These are phyloP conservation scores for Leishmania gerbilli DNA, from an alignment of 208 protist genomes.

Conservation along the genomic window DNA sequence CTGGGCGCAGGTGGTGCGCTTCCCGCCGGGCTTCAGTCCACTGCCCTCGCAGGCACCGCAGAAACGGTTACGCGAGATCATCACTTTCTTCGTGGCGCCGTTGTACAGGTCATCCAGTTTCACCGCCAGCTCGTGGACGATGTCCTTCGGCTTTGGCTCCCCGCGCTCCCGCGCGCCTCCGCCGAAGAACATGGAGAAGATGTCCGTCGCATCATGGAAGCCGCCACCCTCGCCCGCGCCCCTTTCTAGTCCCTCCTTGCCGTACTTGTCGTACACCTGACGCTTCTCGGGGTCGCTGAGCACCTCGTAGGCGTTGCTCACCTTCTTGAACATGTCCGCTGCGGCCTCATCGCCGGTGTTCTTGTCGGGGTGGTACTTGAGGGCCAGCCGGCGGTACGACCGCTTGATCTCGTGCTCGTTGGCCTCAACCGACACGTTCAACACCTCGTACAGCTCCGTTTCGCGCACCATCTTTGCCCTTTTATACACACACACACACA, in stretches of 20 bases:
- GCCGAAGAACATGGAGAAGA: constrained; percentile 91
- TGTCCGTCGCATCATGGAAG: constrained; percentile 74
- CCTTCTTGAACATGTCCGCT: constrained; percentile 91
- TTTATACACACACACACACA: no score
- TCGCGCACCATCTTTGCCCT: constrained; percentile 72
- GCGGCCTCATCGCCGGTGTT: constrained; percentile 77
- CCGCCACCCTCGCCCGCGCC: constrained; percentile 61
- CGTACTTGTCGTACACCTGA: constrained; percentile 97
- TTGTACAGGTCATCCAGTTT: constrained; percentile 98
- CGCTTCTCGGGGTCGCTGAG: constrained; percentile 96
- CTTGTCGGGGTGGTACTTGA: constrained; percentile 92
- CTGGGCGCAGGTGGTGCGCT: constrained; percentile 63
- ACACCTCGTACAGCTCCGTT: constrained; percentile 89
- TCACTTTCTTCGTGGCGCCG: constrained; percentile 92
- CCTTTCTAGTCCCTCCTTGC: constrained; percentile 95
- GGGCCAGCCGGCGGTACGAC: constrained; percentile 83
- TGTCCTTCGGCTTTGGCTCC: constrained; percentile 92
- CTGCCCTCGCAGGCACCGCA: constrained; percentile 73
- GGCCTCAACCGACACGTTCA: constrained; percentile 68
- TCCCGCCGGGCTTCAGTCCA: constrained; percentile 57
- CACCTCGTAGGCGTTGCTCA: constrained; percentile 97
- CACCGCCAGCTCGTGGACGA: constrained; percentile 92
- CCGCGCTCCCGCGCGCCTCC: constrained; percentile 61
- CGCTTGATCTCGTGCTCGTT: constrained; percentile 88
- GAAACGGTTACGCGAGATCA: constrained; percentile 76